These are phyloP conservation scores for Xerocomus minutiporus DNA, from an alignment of 1,284 basidiomycete genomes.

Conservation along the genomic window DNA sequence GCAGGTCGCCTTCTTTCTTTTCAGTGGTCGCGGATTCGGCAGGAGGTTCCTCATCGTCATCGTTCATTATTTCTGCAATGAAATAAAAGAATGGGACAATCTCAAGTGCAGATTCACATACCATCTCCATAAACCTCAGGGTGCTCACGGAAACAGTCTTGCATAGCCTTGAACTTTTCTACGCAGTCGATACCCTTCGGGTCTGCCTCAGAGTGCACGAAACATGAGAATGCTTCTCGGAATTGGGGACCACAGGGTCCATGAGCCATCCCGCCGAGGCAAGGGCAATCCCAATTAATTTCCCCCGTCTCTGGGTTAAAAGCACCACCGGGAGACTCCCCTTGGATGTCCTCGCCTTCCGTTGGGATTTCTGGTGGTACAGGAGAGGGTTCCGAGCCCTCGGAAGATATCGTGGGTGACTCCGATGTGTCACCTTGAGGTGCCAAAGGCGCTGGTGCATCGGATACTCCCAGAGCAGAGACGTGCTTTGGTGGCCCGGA, in stretches of 20 bases:
- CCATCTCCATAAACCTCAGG: slow-evolving; percentile 95
- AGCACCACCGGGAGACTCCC: slow-evolving; percentile 46
- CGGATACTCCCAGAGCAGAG: slow-evolving; percentile 10
- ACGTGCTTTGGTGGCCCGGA: not conserved
- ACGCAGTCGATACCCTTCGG: slow-evolving; percentile 98
- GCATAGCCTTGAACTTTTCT: slow-evolving; percentile 97
- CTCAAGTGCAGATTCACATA: slow-evolving; percentile 36
- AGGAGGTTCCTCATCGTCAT: slow-evolving; percentile 45
- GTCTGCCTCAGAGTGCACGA: slow-evolving; percentile 90
- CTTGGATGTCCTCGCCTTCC: slow-evolving; percentile 28
- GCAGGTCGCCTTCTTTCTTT: slow-evolving; percentile 6
- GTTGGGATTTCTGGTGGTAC: slow-evolving; percentile 9
- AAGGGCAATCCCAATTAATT: slow-evolving; percentile 98
- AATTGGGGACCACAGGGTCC: slow-evolving; percentile 95
- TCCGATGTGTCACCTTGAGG: slow-evolving; percentile 7
- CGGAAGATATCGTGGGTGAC: not conserved
- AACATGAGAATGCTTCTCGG: slow-evolving; percentile 95
- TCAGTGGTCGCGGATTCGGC: slow-evolving; percentile 4
- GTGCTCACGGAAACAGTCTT: slow-evolving; percentile 94
- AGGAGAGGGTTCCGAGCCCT: slow-evolving; percentile 1
- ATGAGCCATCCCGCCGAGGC: slow-evolving; percentile 97
- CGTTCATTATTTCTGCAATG: slow-evolving; percentile 54
- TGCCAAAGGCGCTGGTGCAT: slow-evolving; percentile 7
- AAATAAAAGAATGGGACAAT: slow-evolving; percentile 4
- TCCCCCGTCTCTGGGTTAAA: slow-evolving; percentile 94